These are phyloP conservation scores for Boletus rex-veris DNA, from an alignment of 768 basidiomycete genomes.

Conservation along the genomic window DNA sequence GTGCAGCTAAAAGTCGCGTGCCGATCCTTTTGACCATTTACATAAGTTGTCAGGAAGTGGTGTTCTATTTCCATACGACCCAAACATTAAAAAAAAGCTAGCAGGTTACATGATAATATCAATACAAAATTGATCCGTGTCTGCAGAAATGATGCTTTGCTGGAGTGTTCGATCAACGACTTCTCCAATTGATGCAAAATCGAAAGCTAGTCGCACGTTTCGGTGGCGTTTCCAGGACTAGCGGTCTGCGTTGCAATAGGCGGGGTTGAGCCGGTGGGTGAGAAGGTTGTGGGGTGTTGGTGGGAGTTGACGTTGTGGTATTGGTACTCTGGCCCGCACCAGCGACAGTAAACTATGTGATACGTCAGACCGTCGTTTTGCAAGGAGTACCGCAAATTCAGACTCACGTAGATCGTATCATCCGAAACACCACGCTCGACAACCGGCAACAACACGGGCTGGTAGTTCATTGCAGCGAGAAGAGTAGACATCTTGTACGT, in stretches of 20 bases:
- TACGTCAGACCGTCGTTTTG: conserved; percentile 1
- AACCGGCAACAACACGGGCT: conserved; percentile 34
- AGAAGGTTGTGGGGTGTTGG: background rate
- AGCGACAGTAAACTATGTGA: conserved; percentile 27
- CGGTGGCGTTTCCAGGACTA: background rate
- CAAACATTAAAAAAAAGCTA: too few species aligned
- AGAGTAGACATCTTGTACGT: conserved; percentile 44
- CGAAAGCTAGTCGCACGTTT: conserved; percentile 1
- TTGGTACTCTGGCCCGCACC: conserved; percentile 10
- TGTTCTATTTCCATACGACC: too few species aligned
- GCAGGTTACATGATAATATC: conserved; percentile 1
- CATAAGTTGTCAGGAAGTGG: too few species aligned
- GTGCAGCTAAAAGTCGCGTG: too few species aligned
- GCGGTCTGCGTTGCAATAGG: background rate
- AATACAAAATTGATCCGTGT: conserved; percentile 7
- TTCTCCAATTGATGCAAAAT: background rate
- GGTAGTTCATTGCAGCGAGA: conserved; percentile 48
- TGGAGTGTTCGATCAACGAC: conserved; percentile 14
- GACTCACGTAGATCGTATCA: conserved; percentile 39
- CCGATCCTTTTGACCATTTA: too few species aligned
- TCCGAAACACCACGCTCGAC: conserved; percentile 42
- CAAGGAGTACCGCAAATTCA: background rate
- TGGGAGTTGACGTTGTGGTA: conserved; percentile 3
- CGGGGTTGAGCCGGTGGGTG: background rate
- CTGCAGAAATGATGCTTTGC: background rate